Conservation (phyloP, 192 early-diverging fungal species). For the Rhizoclosmatium sp. region DNA sequence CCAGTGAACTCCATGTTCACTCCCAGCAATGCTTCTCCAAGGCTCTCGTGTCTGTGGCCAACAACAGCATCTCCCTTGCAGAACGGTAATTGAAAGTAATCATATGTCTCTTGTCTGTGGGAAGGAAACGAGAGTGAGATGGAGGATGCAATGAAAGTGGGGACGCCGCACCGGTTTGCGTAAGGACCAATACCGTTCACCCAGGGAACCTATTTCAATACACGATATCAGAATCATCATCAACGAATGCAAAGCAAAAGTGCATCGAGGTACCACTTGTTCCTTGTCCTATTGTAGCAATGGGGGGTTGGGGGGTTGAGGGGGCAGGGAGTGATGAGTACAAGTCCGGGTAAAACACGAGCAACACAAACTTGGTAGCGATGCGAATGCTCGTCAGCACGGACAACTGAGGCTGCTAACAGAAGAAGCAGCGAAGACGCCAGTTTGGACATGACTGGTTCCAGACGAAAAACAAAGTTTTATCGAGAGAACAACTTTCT, state of each 20-base stretch:
- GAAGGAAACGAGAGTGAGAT: not conserved
- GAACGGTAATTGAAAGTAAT: constrained; percentile 76
- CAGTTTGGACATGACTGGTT: not conserved
- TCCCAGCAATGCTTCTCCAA: constrained; percentile 81
- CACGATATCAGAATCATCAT: not conserved
- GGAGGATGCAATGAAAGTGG: not conserved
- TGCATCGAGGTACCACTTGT: constrained; percentile 78
- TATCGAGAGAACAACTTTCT: not conserved
- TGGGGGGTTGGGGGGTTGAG: not conserved
- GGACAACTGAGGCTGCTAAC: not conserved
- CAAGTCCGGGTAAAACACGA: not conserved
- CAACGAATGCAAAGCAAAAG: constrained; percentile 64
- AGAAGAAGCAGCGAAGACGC: not conserved
- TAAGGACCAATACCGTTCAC: constrained; percentile 36
- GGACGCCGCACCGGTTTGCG: constrained; percentile 50
- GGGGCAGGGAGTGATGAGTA: no score
- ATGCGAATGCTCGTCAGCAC: constrained; percentile 43
- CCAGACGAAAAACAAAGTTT: constrained; percentile 1
- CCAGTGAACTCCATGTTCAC: constrained; percentile 78
- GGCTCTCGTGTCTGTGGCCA: constrained; percentile 75
- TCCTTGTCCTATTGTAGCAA: constrained; percentile 50
- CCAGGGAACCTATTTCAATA: not conserved
- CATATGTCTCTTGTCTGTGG: constrained; percentile 77
- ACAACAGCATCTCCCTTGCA: constrained; percentile 67
- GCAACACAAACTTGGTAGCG: constrained; percentile 46